Evolutionary conservation across 495 filamentous ascomycete genomes (phyloP).

Genomic region (Aspergillus olivimuriae): DNA sequence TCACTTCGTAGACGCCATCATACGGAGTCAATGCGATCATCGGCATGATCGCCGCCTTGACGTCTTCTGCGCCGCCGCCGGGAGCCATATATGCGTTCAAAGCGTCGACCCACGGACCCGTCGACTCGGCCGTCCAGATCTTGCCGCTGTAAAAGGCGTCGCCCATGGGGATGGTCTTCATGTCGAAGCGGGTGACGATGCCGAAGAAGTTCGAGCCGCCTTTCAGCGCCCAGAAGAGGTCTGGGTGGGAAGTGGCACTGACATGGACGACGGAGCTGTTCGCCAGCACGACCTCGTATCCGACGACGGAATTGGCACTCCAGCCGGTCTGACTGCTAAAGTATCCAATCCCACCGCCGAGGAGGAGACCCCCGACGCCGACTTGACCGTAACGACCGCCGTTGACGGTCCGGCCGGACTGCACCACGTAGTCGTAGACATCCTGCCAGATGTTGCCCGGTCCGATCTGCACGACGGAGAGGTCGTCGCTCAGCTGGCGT

Average conservation of each 20-base stretch:
- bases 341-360: conserved; percentile 26
- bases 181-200: conserved; percentile 30
- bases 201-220: conserved; percentile 36
- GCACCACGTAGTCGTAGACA: conserved; percentile 41
- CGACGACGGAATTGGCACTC: conserved; percentile 26
- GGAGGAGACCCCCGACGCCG: conserved; percentile 22
- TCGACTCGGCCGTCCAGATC: conserved; percentile 17
- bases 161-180: conserved; percentile 22
- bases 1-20: neutral
- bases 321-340: conserved; percentile 25
- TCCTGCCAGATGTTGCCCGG: conserved; percentile 46
- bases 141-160: neutral
- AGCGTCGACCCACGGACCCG: conserved; percentile 5
- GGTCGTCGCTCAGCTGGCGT: conserved; percentile 10
- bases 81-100: conserved; percentile 11
- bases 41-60: neutral
- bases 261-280: conserved; percentile 25
- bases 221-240: conserved; percentile 29
- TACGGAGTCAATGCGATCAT: neutral
- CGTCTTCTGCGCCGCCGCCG: conserved; percentile 6
- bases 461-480: conserved; percentile 35
- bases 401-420: conserved; percentile 37
- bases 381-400: conserved; percentile 43
- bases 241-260: conserved; percentile 13
- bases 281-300: conserved; percentile 31